These are phyloP conservation scores for Cucumis melo DNA, from an alignment of 306 rosid species.

Conservation along the genomic window DNA sequence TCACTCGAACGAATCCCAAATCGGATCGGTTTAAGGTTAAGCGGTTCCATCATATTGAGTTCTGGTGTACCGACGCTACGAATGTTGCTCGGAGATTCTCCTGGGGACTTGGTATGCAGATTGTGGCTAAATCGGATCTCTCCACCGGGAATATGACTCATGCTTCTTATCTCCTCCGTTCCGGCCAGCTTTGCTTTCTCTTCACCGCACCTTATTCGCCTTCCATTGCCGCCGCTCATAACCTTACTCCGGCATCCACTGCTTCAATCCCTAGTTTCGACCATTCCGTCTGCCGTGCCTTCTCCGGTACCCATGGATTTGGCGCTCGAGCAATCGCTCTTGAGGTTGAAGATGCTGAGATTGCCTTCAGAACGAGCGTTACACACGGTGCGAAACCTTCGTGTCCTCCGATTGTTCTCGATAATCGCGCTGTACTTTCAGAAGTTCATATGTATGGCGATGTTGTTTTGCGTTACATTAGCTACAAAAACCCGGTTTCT, in stretches of 20 bases:
- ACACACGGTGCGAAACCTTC: slow-evolving; percentile 44
- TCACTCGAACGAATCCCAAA: slow-evolving; percentile 53
- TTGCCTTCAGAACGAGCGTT: slow-evolving; percentile 46
- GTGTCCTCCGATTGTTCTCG: slow-evolving; percentile 32
- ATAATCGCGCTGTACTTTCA: slow-evolving; percentile 24
- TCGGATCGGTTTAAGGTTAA: slow-evolving; percentile 57
- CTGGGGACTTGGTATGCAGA: slow-evolving; percentile 73
- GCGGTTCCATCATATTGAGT: slow-evolving; percentile 82
- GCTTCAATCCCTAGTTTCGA: slow-evolving; percentile 53
- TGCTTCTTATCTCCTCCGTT: slow-evolving; percentile 82
- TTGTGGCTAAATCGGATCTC: slow-evolving; percentile 68
- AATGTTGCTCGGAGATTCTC: slow-evolving; percentile 65
- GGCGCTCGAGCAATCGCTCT: slow-evolving; percentile 69
- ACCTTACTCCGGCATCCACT: slow-evolving; percentile 11
- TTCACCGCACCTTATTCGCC: slow-evolving; percentile 84
- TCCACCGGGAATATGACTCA: slow-evolving; percentile 68
- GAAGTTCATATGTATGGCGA: slow-evolving; percentile 79
- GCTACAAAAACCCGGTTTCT: slow-evolving; percentile 19
- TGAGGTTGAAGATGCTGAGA: slow-evolving; percentile 56
- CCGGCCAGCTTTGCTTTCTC: slow-evolving; percentile 76
- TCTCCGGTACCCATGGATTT: slow-evolving; percentile 56
- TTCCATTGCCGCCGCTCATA: slow-evolving; percentile 18
- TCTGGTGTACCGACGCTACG: slow-evolving; percentile 83
- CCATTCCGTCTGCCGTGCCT: slow-evolving; percentile 34
- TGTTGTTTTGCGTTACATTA: slow-evolving; percentile 70